Base-by-base conservation (phyloP, 345 rosid species). In the Litchi chinensis region DNA sequence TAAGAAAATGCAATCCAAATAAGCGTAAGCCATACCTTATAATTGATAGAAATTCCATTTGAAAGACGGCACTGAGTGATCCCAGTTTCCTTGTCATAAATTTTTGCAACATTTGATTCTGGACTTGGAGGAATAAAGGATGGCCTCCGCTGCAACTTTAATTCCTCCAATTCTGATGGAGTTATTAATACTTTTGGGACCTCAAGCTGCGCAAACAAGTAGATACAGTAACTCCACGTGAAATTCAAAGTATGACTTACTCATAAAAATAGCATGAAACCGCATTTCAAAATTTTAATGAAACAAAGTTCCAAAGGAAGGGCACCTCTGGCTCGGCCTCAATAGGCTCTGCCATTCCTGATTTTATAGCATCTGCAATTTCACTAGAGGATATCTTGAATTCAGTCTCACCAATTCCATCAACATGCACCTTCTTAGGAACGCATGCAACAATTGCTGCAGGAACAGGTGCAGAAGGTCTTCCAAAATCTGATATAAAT, bases 391-490 rank as follows among this genome's bases (percentile, higher is more conserved):
- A 84, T 83, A 94, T 89, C 87, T 83, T 88, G 83, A 97, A 94
- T 75, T 94, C 99, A 54, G 89, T 88, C 89, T 97, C 99, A 76
- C 95, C 96, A 62, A 87, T 76, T 71, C 89, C 95, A 77, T 94
- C 98, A 75, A 89, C 78, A 71, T 97, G 96, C 82, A 94, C 90
- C 74, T 88, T 93, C 74, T 90, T 88, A 62, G 99, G 99, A 78
- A 94, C 93, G 86, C 99, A 97, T 65, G 98, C 98, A 90, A 97
- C 98, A 78, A 97, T 89, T 73, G 99, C 99, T 40, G 99, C 98
- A 73, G 99, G 98, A 82, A 86, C 83, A 16, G 99, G 98, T 71
- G 98, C 93, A 79, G 92, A 83, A 68, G 98, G 90, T 81, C 84
- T 97, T 78, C 99, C 99, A 85, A 93, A 94, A 87, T 94, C 98